phyloP scores from a whole-genome alignment of 2,329 filamentous ascomycete genomes.

The Ceratocystis variospora region DNA sequence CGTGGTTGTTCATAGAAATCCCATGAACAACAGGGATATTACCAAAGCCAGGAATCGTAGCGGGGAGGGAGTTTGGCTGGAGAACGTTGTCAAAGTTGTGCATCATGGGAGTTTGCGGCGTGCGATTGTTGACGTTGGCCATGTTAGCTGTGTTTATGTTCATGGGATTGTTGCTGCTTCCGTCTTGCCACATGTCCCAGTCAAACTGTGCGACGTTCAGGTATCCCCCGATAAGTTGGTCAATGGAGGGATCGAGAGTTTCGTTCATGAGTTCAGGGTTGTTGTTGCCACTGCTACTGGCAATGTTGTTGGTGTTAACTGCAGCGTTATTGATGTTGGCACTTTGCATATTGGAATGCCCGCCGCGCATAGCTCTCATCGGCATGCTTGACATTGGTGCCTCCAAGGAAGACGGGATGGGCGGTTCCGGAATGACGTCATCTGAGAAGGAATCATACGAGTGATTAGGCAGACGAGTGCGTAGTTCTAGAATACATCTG shows the following conservation, averaged over 20 bases:
- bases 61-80: neutral
- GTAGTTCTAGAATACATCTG: slow-evolving; percentile 34
- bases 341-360: neutral
- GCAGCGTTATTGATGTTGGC: neutral
- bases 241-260: slow-evolving; percentile 25
- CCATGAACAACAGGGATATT: slow-evolving; percentile 15
- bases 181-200: slow-evolving; percentile 33
- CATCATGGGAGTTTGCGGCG: slow-evolving; percentile 10
- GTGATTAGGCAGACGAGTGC: slow-evolving; percentile 29
- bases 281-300: neutral
- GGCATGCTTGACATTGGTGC: slow-evolving; percentile 19
- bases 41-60: slow-evolving; percentile 16
- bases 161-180: neutral
- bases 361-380: neutral
- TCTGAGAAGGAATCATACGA: slow-evolving; percentile 23
- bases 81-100: slow-evolving; percentile 4
- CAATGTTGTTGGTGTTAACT: neutral
- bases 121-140: neutral
- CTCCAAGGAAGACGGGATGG: slow-evolving; percentile 15
- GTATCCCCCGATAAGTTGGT: slow-evolving; percentile 33
- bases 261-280: neutral
- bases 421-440: slow-evolving; percentile 20
- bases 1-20: slow-evolving; percentile 3
- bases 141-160: slow-evolving; percentile 4
- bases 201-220: slow-evolving; percentile 33